A percentile compares a stretch with the other conserved stretches of the same genome.
Conservation (phyloP, 345 rosid genomes). For the Luvunga scandens region DNA sequence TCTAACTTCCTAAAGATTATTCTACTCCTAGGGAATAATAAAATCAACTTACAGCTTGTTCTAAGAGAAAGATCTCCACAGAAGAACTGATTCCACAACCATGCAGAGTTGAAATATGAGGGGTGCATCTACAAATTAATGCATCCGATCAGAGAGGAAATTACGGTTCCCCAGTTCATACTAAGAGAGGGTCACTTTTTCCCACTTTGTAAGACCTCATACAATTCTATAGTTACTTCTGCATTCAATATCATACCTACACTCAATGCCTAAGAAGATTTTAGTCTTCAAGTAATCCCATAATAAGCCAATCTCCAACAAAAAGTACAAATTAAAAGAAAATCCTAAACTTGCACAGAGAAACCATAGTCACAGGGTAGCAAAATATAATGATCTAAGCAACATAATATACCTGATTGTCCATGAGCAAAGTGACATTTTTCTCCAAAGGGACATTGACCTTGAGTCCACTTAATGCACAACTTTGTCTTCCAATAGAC, state of each 20-base stretch:
- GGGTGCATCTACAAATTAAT: neutral
- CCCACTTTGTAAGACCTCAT: neutral
- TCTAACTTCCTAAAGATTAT: neutral
- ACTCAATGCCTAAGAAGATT: no score
- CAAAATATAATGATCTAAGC: neutral
- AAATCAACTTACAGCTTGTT: neutral
- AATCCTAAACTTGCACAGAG: neutral
- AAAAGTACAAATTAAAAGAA: neutral
- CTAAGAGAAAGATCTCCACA: neutral
- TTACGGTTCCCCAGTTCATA: neutral
- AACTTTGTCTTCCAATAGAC: conserved; percentile 88
- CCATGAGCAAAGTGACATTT: conserved; percentile 98
- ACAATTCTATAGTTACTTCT: neutral
- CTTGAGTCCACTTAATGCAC: conserved; percentile 72
- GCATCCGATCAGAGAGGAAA: neutral
- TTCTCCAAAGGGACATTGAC: conserved; percentile 89
- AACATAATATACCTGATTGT: conserved; percentile 54
- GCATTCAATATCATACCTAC: neutral
- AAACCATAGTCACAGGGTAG: neutral
- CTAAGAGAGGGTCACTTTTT: neutral
- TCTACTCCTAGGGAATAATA: neutral
- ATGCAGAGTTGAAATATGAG: neutral
- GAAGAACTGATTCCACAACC: neutral
- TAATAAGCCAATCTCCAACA: neutral
- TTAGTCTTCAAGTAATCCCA: neutral